phyloP scores from a whole-genome alignment of 2,329 filamentous ascomycete species.

The Domatiomyces globalis region DNA sequence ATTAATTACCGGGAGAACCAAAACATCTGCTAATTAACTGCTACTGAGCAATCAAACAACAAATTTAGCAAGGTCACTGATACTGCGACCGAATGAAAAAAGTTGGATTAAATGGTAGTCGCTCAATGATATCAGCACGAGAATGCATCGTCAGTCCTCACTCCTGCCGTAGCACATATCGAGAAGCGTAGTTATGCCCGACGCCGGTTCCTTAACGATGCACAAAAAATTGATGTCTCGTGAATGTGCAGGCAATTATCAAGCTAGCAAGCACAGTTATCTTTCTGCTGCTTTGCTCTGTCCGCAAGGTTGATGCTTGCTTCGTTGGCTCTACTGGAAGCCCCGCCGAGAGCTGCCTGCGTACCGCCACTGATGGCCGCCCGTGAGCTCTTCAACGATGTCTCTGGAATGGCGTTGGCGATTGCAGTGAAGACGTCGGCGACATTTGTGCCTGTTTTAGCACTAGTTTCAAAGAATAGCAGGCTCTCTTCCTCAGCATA shows the following conservation, averaged over 20 bases:
- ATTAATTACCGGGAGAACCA: too few species aligned
- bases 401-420: conserved; percentile 94
- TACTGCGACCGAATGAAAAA: too few species aligned
- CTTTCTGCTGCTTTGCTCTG: conserved; percentile 60
- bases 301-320: conserved; percentile 69
- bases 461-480: conserved; percentile 94
- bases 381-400: conserved; percentile 67
- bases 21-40: too few species aligned
- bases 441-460: conserved; percentile 90
- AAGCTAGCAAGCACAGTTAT: conserved; percentile 70
- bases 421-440: conserved; percentile 95
- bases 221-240: too few species aligned
- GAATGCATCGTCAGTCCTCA: background rate
- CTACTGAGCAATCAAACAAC: too few species aligned
- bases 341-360: conserved; percentile 42
- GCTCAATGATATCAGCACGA: background rate
- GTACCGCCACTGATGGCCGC: conserved; percentile 42
- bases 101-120: background rate
- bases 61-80: too few species aligned
- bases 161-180: background rate
- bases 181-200: background rate
- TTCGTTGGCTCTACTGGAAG: conserved; percentile 31
- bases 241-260: background rate
- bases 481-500: conserved; percentile 93
- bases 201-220: background rate